Base-by-base conservation (phyloP, 2,329 filamentous ascomycete genomes). In the Trichoderma pleuroti region DNA sequence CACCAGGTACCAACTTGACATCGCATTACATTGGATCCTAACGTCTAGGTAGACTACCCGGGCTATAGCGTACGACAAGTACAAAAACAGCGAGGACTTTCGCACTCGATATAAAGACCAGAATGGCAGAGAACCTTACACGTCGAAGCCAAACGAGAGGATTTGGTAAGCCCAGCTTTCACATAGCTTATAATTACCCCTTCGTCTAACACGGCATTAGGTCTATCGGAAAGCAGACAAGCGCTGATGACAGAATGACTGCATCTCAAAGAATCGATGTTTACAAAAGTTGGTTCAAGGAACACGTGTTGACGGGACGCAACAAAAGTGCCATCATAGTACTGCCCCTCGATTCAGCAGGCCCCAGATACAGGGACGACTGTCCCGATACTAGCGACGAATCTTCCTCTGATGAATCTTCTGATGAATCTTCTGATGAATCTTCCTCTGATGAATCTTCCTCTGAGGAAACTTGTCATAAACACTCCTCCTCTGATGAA, bases 221-320 rank as follows among this genome's bases (percentile, higher is more conserved):
- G 46, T 7, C 46, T 52, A 3, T 24, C 21, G 46, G 46, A 52
- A 52, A 52, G 46, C 5, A 24, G 11, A 52, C 21, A 24, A 21
- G 3, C 21, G 4, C 4, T 1, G 3, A 11, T 21, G 18, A n/a
- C 3, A 46, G 39, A n/a, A n/a, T n/a, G 0, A 1, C 9, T 11
- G 46, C 9, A 14, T 49, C 10, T 49, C 4, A 5, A 21, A 52
- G n/a, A 52, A 52, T 52, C 5, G 46, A 52, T 24, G 1, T 24
- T 24, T 52, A 52, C 46, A 1, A 21, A 12, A 3, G 1, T 0
- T 52, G 46, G 46, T 52, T 52, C 21, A 21, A 52, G 1, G 4
- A 52, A 1, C n/a, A 52, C 12, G 5, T 8, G 2, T 52, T 21
- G 2, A 24, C 46, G 7, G 46, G 3, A 14, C n/a, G 21, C n/a